Evolutionary conservation across 306 rosid species (phyloP), one percentile per base, ranked within the genome.

Genomic region (Medicago arabica): DNA sequence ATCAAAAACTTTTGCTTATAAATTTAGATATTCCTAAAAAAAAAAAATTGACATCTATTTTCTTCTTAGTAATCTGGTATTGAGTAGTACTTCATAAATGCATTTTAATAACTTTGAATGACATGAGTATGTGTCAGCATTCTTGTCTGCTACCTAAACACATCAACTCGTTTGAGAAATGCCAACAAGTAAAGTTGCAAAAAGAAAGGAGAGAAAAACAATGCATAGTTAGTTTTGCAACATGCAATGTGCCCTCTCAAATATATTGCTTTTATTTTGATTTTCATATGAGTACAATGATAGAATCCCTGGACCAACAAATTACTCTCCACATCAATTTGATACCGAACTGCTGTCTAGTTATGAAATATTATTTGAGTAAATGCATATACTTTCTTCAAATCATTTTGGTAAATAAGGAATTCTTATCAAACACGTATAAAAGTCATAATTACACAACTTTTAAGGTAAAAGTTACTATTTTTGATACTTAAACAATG

Each of bases 161-260:
- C 15, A 51, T 39, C 38, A 75, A 40, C 46, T 15, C 72, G 84
- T 53, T 51, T 83, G 81, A 67, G 90, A 87, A 77, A 91, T 31
- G 71, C 85, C 88, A 13, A 88, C 87, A 39, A 87, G 90, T 14
- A 81, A 77, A 17, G 7, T 62, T 44, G 84, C 92, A 67, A 72
- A 7, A n/a, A 80, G 86, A 47, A 91, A 58, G 25, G 2, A 51
- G 43, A 85, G 75, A 69, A 87, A 80, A 72, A 83, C 82, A 44
- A 23, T 67, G 39, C 58, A 67, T 21, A 14, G 39, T 67, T 65
- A 46, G 39, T 67, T 65, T 65, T 40, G 28, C 47, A 65, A 40
- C 70, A 65, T 65, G 51, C 64, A 16, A n/a, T 63, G 71, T 14
- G 54, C 21, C 38, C 40, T 44, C 58, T 44, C 58, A 44, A 44